Evolutionary conservation across 257 asterid genomes (phyloP).

Genomic region (Fraxinus cuspidata): DNA sequence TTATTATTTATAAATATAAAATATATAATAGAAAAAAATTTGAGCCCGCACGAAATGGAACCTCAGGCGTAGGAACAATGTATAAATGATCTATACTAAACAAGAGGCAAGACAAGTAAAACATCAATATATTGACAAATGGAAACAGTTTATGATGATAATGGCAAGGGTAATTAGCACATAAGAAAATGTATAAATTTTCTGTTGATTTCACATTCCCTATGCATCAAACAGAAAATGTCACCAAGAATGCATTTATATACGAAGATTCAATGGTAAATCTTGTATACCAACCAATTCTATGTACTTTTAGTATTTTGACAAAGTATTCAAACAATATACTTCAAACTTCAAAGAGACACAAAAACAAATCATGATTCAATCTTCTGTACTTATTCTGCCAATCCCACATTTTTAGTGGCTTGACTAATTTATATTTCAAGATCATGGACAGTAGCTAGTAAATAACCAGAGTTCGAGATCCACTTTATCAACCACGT

Average conservation of each 20-base stretch:
- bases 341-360: not conserved
- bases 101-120: too few species aligned
- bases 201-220: not conserved
- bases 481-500: not conserved
- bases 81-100: too few species aligned
- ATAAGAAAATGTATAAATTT: too few species aligned
- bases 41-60: too few species aligned
- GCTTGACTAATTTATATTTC: not conserved
- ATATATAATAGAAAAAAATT: too few species aligned
- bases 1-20: too few species aligned
- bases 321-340: not conserved
- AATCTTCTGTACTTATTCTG: not conserved
- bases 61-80: too few species aligned
- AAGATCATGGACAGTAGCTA: too few species aligned
- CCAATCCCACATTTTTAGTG: not conserved
- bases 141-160: too few species aligned
- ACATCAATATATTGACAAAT: too few species aligned
- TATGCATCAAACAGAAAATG: not conserved
- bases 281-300: not conserved
- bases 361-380: not conserved
- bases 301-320: not conserved
- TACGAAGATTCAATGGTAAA: not conserved
- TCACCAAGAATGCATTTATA: slow-evolving; percentile 1
- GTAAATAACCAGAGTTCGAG: not conserved
- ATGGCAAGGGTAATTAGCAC: too few species aligned